Percentiles rank a stretch among this genome's conserved stretches.
Conservation (phyloP, 495 filamentous ascomycete genomes). For the Penicillium desertorum region DNA sequence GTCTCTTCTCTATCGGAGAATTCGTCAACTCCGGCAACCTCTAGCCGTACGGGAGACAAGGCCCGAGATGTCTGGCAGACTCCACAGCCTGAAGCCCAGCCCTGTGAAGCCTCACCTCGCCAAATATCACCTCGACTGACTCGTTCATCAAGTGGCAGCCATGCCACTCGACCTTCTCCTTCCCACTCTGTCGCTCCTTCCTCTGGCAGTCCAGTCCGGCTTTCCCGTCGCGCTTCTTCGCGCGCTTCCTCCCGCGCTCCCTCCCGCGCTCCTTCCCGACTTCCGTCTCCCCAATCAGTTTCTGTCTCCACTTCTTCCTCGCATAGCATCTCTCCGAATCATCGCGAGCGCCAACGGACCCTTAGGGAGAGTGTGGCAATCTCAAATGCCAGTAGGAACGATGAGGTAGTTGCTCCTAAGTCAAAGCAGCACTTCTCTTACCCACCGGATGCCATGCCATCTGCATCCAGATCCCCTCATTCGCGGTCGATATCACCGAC, state of each 20-base stretch:
- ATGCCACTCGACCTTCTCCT: background rate
- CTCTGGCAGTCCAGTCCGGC: background rate
- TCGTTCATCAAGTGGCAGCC: background rate
- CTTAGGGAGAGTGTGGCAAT: slow-evolving; percentile 12
- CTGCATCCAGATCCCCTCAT: background rate
- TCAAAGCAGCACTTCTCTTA: background rate
- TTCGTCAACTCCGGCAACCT: background rate
- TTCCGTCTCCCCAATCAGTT: background rate
- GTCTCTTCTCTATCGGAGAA: background rate
- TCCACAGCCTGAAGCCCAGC: background rate
- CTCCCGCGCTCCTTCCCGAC: background rate
- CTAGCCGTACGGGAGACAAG: background rate
- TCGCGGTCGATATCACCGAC: slow-evolving; percentile 5
- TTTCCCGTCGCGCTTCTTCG: background rate
- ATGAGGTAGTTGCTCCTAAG: background rate
- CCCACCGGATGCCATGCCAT: background rate
- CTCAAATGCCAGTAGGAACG: slow-evolving; percentile 11
- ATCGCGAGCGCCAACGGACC: slow-evolving; percentile 3
- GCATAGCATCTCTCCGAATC: background rate
- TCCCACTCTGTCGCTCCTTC: background rate
- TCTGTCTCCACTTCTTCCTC: background rate
- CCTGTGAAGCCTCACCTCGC: background rate
- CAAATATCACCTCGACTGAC: background rate
- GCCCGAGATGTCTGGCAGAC: background rate
- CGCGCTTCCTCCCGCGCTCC: background rate